Evolutionary conservation across 768 basidiomycete species (phyloP).

Genomic region (Lentinula lateritia): DNA sequence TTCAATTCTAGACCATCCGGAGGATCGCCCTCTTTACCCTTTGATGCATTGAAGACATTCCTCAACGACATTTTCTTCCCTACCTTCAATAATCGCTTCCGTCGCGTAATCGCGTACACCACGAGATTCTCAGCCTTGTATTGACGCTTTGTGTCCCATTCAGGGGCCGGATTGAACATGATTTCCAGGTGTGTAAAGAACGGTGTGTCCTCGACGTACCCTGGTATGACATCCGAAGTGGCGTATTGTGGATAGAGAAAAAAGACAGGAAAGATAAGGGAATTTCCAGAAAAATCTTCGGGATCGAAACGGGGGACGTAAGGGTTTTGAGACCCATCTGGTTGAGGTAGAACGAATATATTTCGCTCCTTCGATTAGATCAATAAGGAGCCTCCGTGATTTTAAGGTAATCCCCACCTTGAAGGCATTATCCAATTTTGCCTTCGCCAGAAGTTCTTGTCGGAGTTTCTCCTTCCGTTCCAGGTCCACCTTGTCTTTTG

Average conservation of each 20-base stretch:
- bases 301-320: slow-evolving; percentile 63
- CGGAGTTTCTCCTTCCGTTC: slow-evolving; percentile 44
- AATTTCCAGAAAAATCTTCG: slow-evolving; percentile 51
- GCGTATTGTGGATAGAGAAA: slow-evolving; percentile 90
- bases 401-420: slow-evolving; percentile 39
- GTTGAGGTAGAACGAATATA: slow-evolving; percentile 49
- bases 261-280: slow-evolving; percentile 81
- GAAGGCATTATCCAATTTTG: slow-evolving; percentile 52
- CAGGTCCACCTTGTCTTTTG: slow-evolving; percentile 44
- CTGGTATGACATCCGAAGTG: slow-evolving; percentile 82
- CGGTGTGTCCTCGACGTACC: slow-evolving; percentile 80
- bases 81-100: slow-evolving; percentile 78
- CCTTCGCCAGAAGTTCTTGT: slow-evolving; percentile 47
- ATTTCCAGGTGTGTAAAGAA: slow-evolving; percentile 70
- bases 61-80: slow-evolving; percentile 85
- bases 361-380: slow-evolving; percentile 59
- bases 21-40: slow-evolving; percentile 50
- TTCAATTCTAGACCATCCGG: slow-evolving; percentile 81
- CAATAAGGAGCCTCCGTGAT: slow-evolving; percentile 1
- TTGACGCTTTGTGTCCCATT: slow-evolving; percentile 72
- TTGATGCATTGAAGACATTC: slow-evolving; percentile 66
- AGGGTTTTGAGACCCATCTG: slow-evolving; percentile 47
- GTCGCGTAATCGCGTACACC: slow-evolving; percentile 78
- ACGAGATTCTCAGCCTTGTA: slow-evolving; percentile 62
- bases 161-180: slow-evolving; percentile 82